phyloP scores from a whole-genome alignment of 164 flowering plant species.

The Tetracentron sinense region DNA sequence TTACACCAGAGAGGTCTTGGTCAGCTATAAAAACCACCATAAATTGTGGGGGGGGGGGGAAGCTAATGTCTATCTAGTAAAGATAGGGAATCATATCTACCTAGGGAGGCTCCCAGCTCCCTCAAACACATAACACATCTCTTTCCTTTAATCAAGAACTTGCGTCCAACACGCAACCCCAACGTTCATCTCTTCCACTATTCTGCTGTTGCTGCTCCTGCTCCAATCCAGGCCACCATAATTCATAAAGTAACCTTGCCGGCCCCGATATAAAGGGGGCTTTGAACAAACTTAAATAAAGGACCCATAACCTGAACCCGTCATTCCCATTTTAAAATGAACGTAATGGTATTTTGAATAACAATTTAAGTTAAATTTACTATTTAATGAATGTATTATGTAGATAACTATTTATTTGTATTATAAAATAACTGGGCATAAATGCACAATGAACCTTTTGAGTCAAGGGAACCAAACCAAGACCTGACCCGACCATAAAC shows the following conservation, averaged over 20 bases:
- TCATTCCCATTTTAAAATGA: no score
- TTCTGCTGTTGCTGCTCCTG: constrained; percentile 6
- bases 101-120: constrained; percentile 1
- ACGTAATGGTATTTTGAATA: no score
- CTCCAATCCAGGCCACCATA: constrained; percentile 3
- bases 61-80: background rate
- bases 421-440: no score
- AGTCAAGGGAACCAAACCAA: no score
- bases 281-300: no score
- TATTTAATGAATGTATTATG: no score
- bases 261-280: no score
- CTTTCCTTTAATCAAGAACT: constrained; percentile 5
- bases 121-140: background rate
- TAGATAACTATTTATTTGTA: no score
- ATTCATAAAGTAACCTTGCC: background rate
- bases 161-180: constrained; percentile 30
- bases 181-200: constrained; percentile 13
- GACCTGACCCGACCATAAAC: no score
- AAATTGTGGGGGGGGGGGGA: background rate
- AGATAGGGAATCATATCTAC: constrained; percentile 3
- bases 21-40: background rate
- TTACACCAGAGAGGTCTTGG: background rate
- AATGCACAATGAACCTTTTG: no score
- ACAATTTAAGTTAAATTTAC: no score
- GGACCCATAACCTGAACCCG: no score